Evolutionary conservation across 2,329 filamentous ascomycete genomes (phyloP).

Genomic region (Fusarium beomiforme): DNA sequence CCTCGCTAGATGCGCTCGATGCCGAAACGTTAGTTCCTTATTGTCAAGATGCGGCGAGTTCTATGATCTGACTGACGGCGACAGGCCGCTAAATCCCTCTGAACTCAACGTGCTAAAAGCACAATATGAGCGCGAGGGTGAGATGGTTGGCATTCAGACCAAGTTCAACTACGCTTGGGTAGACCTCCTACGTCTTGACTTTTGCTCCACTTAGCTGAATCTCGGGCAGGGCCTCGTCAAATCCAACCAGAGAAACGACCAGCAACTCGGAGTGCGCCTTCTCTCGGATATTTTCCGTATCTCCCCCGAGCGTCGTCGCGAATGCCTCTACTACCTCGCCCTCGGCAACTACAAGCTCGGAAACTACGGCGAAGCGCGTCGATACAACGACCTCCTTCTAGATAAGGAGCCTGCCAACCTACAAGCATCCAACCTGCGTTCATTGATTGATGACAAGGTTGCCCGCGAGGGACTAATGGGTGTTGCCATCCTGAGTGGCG

Average conservation of each 20-base stretch:
- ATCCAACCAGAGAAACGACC: slow-evolving; percentile 82
- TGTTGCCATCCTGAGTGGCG: slow-evolving; percentile 91
- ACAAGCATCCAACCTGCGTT: slow-evolving; percentile 86
- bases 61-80: slow-evolving; percentile 14
- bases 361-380: slow-evolving; percentile 93
- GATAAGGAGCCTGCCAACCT: slow-evolving; percentile 92
- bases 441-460: slow-evolving; percentile 95
- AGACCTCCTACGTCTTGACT: slow-evolving; percentile 35
- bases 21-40: slow-evolving; percentile 81
- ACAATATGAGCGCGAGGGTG: slow-evolving; percentile 97
- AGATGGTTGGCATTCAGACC: slow-evolving; percentile 95
- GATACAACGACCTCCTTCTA: slow-evolving; percentile 92
- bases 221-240: slow-evolving; percentile 84
- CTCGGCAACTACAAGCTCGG: slow-evolving; percentile 98
- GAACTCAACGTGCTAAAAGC: slow-evolving; percentile 92
- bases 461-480: slow-evolving; percentile 93
- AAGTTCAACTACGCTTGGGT: slow-evolving; percentile 99
- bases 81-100: slow-evolving; percentile 85
- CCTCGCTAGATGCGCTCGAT: slow-evolving; percentile 84
- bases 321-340: slow-evolving; percentile 98
- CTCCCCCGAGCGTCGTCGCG: slow-evolving; percentile 89
- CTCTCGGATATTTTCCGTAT: slow-evolving; percentile 97
- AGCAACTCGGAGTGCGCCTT: slow-evolving; percentile 92
- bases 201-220: not conserved
- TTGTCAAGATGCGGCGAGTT: not conserved